Base-by-base conservation (phyloP, 2,329 filamentous ascomycete species). In the Juglanconis sp. region DNA sequence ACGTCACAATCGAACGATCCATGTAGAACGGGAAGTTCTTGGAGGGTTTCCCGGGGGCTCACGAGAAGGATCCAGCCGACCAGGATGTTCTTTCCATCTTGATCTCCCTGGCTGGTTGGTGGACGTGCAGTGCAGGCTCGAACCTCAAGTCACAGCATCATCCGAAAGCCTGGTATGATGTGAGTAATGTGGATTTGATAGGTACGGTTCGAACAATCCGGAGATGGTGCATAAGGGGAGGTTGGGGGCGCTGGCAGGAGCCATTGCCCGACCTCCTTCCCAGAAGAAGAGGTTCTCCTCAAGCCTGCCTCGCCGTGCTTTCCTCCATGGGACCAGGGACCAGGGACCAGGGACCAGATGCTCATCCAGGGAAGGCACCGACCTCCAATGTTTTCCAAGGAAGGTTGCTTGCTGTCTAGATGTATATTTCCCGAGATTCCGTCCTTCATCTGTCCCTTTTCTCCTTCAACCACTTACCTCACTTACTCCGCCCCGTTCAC, bases 401-500 rank as follows among this genome's bases (percentile, higher is more conserved):
- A 24, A 24, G 24, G 9, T 30, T 2, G 9, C n/a, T 49, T 32
- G 9, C 34, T 34, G 17, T 54, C 40, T 24, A 2, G 24, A 24
- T 24, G 24, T 24, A 10, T 13, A n/a, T 34, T 13, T 59, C 38
- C 34, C 36, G 9, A 30, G 6, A 4, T 4, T 3, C 38, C 49
- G 31, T 59, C 32, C 24, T 48, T n/a, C 17, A 31, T 11, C 24
- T 40, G 44, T 46, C 53, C 36, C 36, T 57, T 50, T 51, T 47
- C 53, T 48, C 40, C 56, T 48, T 40, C 54, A 57, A 55, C 34
- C 32, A 47, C 24, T 9, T 31, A 53, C 31, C 42, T 36, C 35
- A 42, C 46, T 34, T 49, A 62, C 49, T 57, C 57, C 55, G 44
- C 35, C 60, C 40, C 38, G 9, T 3, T 34, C 34, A 42, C 48